Conservation (phyloP, 257 asterid species). For the Orobanche coerulescens region DNA sequence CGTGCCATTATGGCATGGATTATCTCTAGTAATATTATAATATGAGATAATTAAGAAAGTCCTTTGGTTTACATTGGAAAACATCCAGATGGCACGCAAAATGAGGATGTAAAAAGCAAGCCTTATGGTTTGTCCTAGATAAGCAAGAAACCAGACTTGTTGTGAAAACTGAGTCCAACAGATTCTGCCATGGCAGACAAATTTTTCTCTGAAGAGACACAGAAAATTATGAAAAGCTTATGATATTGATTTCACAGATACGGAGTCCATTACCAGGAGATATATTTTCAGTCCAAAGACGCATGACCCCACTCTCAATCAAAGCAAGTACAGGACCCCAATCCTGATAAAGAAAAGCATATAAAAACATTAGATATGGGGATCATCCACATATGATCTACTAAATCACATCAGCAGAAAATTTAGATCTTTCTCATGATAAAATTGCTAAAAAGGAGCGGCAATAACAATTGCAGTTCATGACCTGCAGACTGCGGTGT, state of each 20-base stretch:
- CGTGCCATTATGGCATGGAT: no score
- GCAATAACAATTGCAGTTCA: neutral
- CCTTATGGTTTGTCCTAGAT: neutral
- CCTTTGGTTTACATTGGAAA: neutral
- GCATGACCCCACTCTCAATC: conserved; percentile 46
- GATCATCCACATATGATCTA: conserved; percentile 15
- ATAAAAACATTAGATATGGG: conserved; percentile 16
- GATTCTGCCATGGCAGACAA: no score
- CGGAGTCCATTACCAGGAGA: conserved; percentile 45
- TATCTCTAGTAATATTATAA: neutral
- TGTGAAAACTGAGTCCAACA: neutral
- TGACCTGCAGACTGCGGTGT: neutral
- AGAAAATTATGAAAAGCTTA: conserved; percentile 2
- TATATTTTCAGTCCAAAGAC: conserved; percentile 48
- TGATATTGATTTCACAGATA: neutral
- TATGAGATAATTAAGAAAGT: neutral
- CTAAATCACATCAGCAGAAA: conserved; percentile 9
- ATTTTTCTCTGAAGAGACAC: neutral
- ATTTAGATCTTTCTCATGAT: neutral
- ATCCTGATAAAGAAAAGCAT: conserved; percentile 46
- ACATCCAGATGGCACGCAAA: conserved; percentile 10
- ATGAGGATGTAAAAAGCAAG: conserved; percentile 5
- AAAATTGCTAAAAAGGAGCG: neutral
- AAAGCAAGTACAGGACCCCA: conserved; percentile 66
- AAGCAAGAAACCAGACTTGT: neutral